Conservation (phyloP, 1,284 basidiomycete genomes). For the Polyporus tsugae region DNA sequence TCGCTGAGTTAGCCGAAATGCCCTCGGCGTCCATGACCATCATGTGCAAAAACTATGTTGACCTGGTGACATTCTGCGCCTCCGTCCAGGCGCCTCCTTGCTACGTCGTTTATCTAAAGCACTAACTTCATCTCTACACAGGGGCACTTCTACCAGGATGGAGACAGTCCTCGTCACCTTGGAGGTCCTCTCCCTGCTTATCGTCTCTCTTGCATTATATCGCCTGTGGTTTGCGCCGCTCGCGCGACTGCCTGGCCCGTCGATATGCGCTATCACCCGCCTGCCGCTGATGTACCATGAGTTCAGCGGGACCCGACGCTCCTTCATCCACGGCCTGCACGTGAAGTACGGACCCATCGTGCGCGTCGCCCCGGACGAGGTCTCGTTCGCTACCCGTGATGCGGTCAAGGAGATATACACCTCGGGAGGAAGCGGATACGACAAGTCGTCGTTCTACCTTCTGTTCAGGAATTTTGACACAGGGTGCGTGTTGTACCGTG, state of each 20-base stretch:
- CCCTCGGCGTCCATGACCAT: background rate
- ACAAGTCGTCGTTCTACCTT: conserved; percentile 35
- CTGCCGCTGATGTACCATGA: conserved; percentile 38
- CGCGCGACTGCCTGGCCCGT: conserved; percentile 36
- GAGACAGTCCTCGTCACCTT: background rate
- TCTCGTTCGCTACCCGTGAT: conserved; percentile 37
- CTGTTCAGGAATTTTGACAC: conserved; percentile 34
- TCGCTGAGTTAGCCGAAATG: background rate
- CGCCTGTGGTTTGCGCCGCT: conserved; percentile 35
- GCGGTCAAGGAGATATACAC: conserved; percentile 39
- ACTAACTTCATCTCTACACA: background rate
- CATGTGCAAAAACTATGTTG: too few relatives aligned
- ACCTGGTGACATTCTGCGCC: too few relatives aligned
- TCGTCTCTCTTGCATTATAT: conserved; percentile 17
- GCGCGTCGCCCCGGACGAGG: conserved; percentile 40
- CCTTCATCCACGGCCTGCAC: conserved; percentile 37
- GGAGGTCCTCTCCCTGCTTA: conserved; percentile 2
- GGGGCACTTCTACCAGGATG: background rate
- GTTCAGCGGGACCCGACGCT: conserved; percentile 26
- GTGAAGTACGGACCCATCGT: conserved; percentile 38
- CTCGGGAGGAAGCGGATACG: conserved; percentile 37
- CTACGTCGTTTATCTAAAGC: background rate
- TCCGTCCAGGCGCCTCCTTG: background rate
- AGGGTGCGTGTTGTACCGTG: conserved; percentile 12
- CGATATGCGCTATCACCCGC: conserved; percentile 32